A percentile compares a stretch with the other conserved stretches of the same genome.
phyloP scores from a whole-genome alignment of 371 early-diverging fungal genomes.

The Zopfochytrium polystomum region DNA sequence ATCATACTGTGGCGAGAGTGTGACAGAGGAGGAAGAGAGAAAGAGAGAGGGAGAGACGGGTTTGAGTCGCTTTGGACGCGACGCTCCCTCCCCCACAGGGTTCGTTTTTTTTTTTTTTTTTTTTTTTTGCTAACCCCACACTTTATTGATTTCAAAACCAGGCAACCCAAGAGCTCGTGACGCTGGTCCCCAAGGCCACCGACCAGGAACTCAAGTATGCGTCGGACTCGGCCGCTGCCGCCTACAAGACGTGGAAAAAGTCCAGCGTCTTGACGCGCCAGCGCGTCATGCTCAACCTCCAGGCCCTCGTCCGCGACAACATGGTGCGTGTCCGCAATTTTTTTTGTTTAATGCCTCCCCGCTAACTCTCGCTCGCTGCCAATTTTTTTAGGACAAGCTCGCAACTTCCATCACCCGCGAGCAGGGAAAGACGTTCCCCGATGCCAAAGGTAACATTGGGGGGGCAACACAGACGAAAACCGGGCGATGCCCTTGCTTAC shows the following conservation, averaged over 20 bases:
- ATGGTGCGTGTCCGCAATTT: constrained; percentile 39
- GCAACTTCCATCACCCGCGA: constrained; percentile 85
- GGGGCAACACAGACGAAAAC: too few species aligned
- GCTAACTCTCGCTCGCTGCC: not conserved
- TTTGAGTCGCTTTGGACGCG: not conserved
- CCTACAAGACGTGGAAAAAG: constrained; percentile 87
- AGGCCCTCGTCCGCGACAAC: constrained; percentile 78
- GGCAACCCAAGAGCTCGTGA: constrained; percentile 92
- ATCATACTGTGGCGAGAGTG: not conserved
- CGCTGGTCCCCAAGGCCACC: constrained; percentile 88
- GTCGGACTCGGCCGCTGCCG: constrained; percentile 67
- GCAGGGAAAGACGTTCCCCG: constrained; percentile 93
- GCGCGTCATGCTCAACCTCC: constrained; percentile 89
- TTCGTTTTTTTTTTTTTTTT: not conserved
- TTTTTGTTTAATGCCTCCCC: not conserved
- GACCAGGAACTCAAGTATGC: constrained; percentile 81
- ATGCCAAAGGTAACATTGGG: too few species aligned
- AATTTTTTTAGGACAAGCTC: constrained; percentile 56
- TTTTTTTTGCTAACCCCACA: not conserved
- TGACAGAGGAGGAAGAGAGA: not conserved
- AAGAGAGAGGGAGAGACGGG: not conserved
- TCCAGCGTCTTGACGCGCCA: constrained; percentile 75
- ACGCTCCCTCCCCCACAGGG: not conserved
- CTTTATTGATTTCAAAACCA: constrained; percentile 5
- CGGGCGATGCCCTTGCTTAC: constrained; percentile 42